A percentile compares a stretch with the other conserved stretches of the same genome.
Evolutionary conservation across 208 protist species (phyloP).

Genomic region (Trypanosoma congolense): DNA sequence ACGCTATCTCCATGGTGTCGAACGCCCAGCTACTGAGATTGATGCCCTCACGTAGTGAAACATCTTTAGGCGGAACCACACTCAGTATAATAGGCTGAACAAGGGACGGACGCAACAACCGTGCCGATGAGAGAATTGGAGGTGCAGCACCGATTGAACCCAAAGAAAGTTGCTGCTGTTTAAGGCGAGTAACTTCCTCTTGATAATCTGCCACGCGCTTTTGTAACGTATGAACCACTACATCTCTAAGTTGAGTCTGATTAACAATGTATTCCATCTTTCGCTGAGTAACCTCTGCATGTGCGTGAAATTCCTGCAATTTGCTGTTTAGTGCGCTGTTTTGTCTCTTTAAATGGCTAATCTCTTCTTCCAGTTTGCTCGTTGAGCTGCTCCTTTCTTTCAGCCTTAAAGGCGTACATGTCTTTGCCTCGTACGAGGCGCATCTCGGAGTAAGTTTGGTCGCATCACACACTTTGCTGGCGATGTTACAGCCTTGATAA

Average conservation of each 20-base stretch:
- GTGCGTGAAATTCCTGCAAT: constrained; percentile 10
- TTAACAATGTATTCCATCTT: constrained; percentile 2
- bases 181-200: constrained; percentile 4
- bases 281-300: constrained; percentile 11
- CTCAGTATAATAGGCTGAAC: constrained; percentile 14
- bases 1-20: constrained; percentile 27
- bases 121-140: background rate
- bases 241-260: constrained; percentile 3
- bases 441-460: too few relatives aligned
- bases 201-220: background rate
- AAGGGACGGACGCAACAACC: constrained; percentile 14
- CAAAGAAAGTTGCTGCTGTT: background rate
- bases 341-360: constrained; percentile 2
- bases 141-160: background rate
- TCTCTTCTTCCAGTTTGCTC: constrained; percentile 1
- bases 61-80: constrained; percentile 6
- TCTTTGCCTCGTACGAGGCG: too few relatives aligned
- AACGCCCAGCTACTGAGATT: constrained; percentile 32
- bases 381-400: constrained; percentile 1
- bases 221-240: constrained; percentile 3
- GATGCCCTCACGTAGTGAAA: background rate
- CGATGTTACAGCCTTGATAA: too few relatives aligned
- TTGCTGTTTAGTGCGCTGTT: constrained; percentile 3
- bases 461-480: too few relatives aligned
- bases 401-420: too few relatives aligned